Base-by-base conservation (phyloP, 2,329 filamentous ascomycete species). In the Microdochium bolleyi region DNA sequence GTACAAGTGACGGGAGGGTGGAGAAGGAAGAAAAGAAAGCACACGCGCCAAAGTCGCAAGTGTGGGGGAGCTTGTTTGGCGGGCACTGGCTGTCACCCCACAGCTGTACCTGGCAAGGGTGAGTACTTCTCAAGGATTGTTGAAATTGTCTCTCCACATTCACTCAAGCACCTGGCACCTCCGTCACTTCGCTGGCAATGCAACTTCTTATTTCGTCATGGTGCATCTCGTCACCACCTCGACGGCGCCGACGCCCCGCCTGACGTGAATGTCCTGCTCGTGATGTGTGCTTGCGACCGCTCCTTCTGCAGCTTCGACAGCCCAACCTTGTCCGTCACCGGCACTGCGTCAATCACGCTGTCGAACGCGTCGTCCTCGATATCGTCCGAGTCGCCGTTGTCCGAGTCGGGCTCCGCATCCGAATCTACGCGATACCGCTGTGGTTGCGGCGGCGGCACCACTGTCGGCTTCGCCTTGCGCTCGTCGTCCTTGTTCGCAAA, bases 321-420 rank as follows among this genome's bases (percentile, higher is more conserved):
- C 0, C 92, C 92, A 13, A 88, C 88, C 52, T 87, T 82, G 66
- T 96, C 92, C 0, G 92, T 96, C 19, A 95, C 83, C 0, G 90
- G 90, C 2, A 89, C 92, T 0, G 94, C 92, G 60, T 92, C 84
- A 64, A 96, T 95, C 68, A 99, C 95, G 59, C 87, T 87, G 64
- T 97, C 92, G 64, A 97, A 96, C 50, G 90, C 87, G 49, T 88
- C 87, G 52, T 94, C 87, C 16, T 83, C 80, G 1, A 76, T 83
- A 10, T 73, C 78, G 4, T 62, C 68, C 5, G 58, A 67, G 21
- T 72, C 67, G 27, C 73, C 79, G 53, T 87, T 81, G 56, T 90
- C 87, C 3, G 85, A 89, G 55, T 88, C 88, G 1, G 87, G 84
- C 62, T 87, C 83, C 2, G 80, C 80, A 51, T 89, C 83, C 0